A percentile compares a stretch with the other conserved stretches of the same genome.
phyloP scores from a whole-genome alignment of 257 asterid species.

The Penstemon eatonii region DNA sequence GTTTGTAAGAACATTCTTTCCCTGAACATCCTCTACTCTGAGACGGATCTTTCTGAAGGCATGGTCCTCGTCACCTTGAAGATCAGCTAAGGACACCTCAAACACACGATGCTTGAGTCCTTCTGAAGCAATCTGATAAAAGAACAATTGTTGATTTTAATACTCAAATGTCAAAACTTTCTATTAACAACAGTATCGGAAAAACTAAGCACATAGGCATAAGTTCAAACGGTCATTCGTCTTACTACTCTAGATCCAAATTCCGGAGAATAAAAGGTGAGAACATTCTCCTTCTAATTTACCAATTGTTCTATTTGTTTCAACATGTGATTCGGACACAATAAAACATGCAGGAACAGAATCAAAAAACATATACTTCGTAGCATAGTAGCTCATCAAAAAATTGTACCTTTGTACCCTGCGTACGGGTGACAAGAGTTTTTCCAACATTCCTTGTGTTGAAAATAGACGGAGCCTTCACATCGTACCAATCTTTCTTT shows the following conservation, averaged over 20 bases:
- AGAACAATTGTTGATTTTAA: not conserved
- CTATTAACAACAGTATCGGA: too few species aligned
- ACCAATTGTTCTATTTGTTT: too few species aligned
- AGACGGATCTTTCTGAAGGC: slow-evolving; percentile 81
- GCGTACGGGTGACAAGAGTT: slow-evolving; percentile 68
- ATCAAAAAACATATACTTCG: too few species aligned
- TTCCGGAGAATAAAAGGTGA: not conserved
- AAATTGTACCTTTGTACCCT: slow-evolving; percentile 61
- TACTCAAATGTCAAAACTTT: too few species aligned
- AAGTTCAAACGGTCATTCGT: not conserved
- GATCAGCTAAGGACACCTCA: slow-evolving; percentile 85
- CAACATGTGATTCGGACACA: too few species aligned
- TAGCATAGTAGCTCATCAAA: too few species aligned
- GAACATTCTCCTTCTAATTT: not conserved
- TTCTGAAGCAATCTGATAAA: slow-evolving; percentile 78
- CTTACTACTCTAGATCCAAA: not conserved
- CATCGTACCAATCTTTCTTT: slow-evolving; percentile 73
- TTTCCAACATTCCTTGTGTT: slow-evolving; percentile 51
- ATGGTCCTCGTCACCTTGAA: slow-evolving; percentile 79
- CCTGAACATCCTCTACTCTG: slow-evolving; percentile 89
- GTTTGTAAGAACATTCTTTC: slow-evolving; percentile 35
- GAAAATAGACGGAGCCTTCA: slow-evolving; percentile 62
- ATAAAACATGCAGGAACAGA: too few species aligned
- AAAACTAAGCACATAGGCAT: not conserved
- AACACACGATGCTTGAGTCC: slow-evolving; percentile 91